Evolutionary conservation across 1,284 basidiomycete species (phyloP).

Genomic region (Ganoderma meredithae): DNA sequence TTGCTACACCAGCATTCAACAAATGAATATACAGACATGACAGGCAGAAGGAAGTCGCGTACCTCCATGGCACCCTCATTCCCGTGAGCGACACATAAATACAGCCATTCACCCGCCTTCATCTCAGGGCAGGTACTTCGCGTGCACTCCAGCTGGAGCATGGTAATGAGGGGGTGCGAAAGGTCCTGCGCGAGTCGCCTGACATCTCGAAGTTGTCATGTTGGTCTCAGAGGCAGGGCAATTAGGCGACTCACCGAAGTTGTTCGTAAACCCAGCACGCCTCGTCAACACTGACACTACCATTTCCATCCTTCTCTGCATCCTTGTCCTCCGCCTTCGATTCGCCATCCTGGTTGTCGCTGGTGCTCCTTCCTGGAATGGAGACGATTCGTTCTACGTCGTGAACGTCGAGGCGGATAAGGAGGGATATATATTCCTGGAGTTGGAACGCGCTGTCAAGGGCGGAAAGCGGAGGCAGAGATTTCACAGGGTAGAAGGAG

Average conservation of each 20-base stretch:
- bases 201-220: background rate
- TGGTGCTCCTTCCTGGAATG: conserved; percentile 60
- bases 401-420: conserved; percentile 87
- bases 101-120: conserved; percentile 98
- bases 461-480: conserved; percentile 67
- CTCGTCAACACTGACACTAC: conserved; percentile 71
- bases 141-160: conserved; percentile 87
- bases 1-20: conserved; percentile 55
- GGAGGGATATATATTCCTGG: conserved; percentile 92
- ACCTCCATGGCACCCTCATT: conserved; percentile 82
- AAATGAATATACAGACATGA: background rate
- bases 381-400: conserved; percentile 86
- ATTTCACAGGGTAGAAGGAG: conserved; percentile 78
- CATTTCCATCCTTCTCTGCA: conserved; percentile 51
- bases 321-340: conserved; percentile 48
- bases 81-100: conserved; percentile 93
- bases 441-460: conserved; percentile 93
- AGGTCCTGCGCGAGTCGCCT: conserved; percentile 94
- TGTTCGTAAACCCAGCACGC: conserved; percentile 97
- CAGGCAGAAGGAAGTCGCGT: conserved; percentile 12
- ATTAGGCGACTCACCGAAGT: conserved; percentile 68
- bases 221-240: background rate
- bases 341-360: conserved; percentile 48
- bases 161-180: conserved; percentile 87
- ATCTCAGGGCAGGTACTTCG: conserved; percentile 90